These are phyloP conservation scores for Rauvolfia tetraphylla DNA, from an alignment of 257 asterid species.

Conservation along the genomic window DNA sequence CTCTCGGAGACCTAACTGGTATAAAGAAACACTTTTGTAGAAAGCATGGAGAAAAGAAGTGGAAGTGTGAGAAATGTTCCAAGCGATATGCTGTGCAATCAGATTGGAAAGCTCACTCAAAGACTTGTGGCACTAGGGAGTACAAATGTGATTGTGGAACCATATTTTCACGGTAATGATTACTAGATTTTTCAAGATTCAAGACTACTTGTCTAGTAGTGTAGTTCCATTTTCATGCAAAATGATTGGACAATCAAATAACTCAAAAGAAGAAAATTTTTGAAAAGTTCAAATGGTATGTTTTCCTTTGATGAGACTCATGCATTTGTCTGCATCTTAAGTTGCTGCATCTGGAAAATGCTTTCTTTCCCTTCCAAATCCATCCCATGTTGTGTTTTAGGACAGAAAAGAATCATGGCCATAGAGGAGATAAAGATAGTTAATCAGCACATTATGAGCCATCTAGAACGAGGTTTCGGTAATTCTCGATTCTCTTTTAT, in stretches of 20 bases:
- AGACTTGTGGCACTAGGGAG: slow-evolving; percentile 89
- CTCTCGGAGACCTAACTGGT: slow-evolving; percentile 88
- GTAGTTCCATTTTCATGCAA: slow-evolving; percentile 12
- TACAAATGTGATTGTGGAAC: slow-evolving; percentile 93
- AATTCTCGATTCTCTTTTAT: neutral
- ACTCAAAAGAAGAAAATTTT: neutral
- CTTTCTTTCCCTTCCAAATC: neutral
- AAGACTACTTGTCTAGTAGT: too few relatives aligned
- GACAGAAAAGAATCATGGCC: neutral
- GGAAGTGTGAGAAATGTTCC: slow-evolving; percentile 91
- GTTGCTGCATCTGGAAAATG: neutral
- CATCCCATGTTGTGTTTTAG: neutral
- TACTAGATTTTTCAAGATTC: neutral
- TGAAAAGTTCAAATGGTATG: neutral
- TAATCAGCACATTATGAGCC: neutral
- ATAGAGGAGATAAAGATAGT: neutral
- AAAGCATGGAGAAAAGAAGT: slow-evolving; percentile 94
- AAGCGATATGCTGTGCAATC: slow-evolving; percentile 88
- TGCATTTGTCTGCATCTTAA: slow-evolving; percentile 22
- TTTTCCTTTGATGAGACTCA: slow-evolving; percentile 4
- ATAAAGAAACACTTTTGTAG: slow-evolving; percentile 87
- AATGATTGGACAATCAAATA: neutral
- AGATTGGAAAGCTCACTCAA: slow-evolving; percentile 93
- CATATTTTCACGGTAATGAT: slow-evolving; percentile 65
- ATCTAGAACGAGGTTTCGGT: neutral